Evolutionary conservation across 768 basidiomycete species (phyloP), one percentile per base, ranked within the genome.

Genomic region (Xerocomus brunneocitrinus): DNA sequence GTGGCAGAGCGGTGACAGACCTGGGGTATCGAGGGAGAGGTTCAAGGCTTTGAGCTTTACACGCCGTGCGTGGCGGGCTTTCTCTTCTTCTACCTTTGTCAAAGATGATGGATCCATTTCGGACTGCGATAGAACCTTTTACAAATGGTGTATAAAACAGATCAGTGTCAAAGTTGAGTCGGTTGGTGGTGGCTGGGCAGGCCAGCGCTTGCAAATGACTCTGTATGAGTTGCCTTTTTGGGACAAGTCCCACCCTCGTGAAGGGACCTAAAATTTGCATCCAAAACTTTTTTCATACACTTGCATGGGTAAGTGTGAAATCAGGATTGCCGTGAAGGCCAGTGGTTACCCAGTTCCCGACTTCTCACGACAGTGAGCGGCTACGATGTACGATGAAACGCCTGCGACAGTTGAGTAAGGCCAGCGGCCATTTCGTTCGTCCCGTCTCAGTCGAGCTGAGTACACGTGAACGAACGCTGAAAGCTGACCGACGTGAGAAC

Each of bases 21-120:
- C 81, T 76, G 74, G 72, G n/a, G 72, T 68, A 47, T 68, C 68
- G 48, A 74, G 71, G n/a, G 71, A 74, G 22, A 70, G 56, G 65
- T 89, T 89, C 45, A 78, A 71, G 31, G 77, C 72, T 66, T 78
- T 86, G 59, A 89, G 76, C 49, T 76, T 79, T 25, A 72, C 67
- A 57, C 88, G 81, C 60, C 81, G 85, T 52, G 64, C 72, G 50
- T 79, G 72, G 38, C 85, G 82, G 50, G 72, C 67, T 38, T 67
- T 72, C 63, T 81, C 80, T 49, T 82, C 81, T 42, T 81, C 79
- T 16, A 63, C 52, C 62, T 78, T 82, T 36, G 68, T 19, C 12
- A 61, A 35, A 5, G 59, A 52, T 4, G 60, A 40, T 13, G 45
- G 6, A 9, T 69, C 68, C 68, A 69, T 71, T 34, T 16, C 28